Base-by-base conservation (phyloP, 345 rosid species). In the Lepidium sativum region DNA sequence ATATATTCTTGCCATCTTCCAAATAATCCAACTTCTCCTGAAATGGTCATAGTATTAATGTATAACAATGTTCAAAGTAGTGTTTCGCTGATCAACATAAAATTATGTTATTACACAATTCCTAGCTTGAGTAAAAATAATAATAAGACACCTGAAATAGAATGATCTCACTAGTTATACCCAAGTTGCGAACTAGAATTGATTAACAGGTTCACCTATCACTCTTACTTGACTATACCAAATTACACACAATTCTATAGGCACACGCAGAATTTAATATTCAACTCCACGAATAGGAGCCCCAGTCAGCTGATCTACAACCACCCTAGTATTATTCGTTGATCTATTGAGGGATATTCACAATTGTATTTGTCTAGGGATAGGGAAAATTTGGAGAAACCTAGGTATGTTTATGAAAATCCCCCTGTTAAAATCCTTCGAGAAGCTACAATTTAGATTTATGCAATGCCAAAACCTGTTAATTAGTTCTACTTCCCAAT, bases 1-100 rank as follows among this genome's bases (percentile, higher is more conserved):
- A 94, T 65, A 88, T 73, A 75, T 72, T 86, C 70, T 90, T 94
- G 65, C 97, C 97, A 79, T 94, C 99, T 85, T 94, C 99, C 86
- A 89, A 70, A 73, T 86, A 94, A 73, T 94, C 96, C 76, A 90
- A 73, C 79, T 96, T 84, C 79, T 94, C 97, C 99, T 94, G 79
- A 57, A 80, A 68, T 54, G 21, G 15, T 69, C 48, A 59, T 18
- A 29, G 57, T 67, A 53, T 66, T 9, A 52, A 35, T 21, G 13
- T 14, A 52, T 14, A 21, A 34, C 15, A 27, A n/a, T 66, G 70
- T 59, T 38, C 8, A 5, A 59, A 65, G 44, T 60, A 59, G 23
- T 42, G 32, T 31, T 65, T 42, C 29, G 23, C 45, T 65, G 62
- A 58, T 32, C 33, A 57, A 23, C 8, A 43, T 39, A 31, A 32